phyloP scores from a whole-genome alignment of 768 basidiomycete genomes.

The Suillus ampliporus region DNA sequence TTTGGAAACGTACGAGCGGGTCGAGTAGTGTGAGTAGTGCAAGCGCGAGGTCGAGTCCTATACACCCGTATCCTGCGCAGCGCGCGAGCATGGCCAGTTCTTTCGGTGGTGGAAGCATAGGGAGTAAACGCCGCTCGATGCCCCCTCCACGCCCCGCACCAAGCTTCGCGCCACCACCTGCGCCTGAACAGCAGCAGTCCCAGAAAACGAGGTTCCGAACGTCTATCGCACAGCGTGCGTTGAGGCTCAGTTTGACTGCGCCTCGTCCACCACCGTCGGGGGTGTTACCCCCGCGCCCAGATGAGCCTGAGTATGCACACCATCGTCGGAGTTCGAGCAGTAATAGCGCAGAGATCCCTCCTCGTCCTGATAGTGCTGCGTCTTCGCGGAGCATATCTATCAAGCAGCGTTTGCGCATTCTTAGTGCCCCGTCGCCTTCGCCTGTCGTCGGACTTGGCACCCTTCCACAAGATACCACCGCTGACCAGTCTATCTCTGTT shows the following conservation, averaged over 20 bases:
- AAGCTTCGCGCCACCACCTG: slow-evolving; percentile 70
- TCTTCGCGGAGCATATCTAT: slow-evolving; percentile 46
- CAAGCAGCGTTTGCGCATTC: slow-evolving; percentile 69
- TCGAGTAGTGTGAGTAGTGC: slow-evolving; percentile 50
- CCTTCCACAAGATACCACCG: slow-evolving; percentile 11
- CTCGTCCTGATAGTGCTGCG: slow-evolving; percentile 34
- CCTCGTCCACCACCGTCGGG: slow-evolving; percentile 69
- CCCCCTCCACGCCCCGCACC: slow-evolving; percentile 80
- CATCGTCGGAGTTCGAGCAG: slow-evolving; percentile 43
- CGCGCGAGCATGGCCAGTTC: neutral
- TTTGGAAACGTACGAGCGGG: slow-evolving; percentile 57
- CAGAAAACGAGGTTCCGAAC: slow-evolving; percentile 49
- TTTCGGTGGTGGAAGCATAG: slow-evolving; percentile 15
- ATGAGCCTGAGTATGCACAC: slow-evolving; percentile 46
- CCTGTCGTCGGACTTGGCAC: slow-evolving; percentile 17
- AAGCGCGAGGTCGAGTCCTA: slow-evolving; percentile 35
- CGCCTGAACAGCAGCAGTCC: slow-evolving; percentile 49
- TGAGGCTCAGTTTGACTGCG: slow-evolving; percentile 63
- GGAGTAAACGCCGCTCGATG: slow-evolving; percentile 61
- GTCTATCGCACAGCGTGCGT: slow-evolving; percentile 59
- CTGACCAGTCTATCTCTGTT: slow-evolving; percentile 15
- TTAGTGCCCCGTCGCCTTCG: slow-evolving; percentile 60
- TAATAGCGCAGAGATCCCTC: slow-evolving; percentile 41
- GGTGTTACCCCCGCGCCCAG: slow-evolving; percentile 69
- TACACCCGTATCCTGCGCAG: slow-evolving; percentile 9